Evolutionary conservation across 345 rosid genomes (phyloP).

Genomic region (Linum usitatissimum): DNA sequence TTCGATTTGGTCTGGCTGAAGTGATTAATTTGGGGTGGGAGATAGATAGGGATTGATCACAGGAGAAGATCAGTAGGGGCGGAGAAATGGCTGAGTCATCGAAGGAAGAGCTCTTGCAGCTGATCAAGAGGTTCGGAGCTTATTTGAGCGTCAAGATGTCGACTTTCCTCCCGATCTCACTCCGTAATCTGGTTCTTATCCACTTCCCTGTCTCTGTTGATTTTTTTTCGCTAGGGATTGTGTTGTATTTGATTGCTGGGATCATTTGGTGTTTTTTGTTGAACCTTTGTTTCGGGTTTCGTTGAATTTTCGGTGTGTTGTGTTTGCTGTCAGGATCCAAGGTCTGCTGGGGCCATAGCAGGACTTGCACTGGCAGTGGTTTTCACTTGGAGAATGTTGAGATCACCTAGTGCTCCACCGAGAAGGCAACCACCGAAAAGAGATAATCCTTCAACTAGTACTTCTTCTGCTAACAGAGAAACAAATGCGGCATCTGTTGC

Average conservation of each 20-base stretch:
- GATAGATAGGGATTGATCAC: not conserved
- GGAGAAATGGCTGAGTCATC: conserved; percentile 22
- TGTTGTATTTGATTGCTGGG: not conserved
- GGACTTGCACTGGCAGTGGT: conserved; percentile 90
- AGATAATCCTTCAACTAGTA: conserved; percentile 37
- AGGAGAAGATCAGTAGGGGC: not conserved
- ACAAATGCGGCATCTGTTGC: conserved; percentile 16
- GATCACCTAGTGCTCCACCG: conserved; percentile 53
- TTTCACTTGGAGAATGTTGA: conserved; percentile 67
- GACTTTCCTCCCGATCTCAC: conserved; percentile 46
- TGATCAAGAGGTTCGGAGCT: conserved; percentile 83
- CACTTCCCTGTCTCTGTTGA: not conserved
- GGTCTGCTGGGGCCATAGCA: conserved; percentile 87
- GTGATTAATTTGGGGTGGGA: not conserved
- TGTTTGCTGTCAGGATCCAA: conserved; percentile 49
- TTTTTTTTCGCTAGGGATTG: not conserved
- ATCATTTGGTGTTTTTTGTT: too few species aligned
- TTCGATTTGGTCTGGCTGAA: not conserved
- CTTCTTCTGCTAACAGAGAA: conserved; percentile 34
- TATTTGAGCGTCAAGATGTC: conserved; percentile 64
- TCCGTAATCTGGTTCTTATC: conserved; percentile 54
- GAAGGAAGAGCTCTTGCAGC: conserved; percentile 68
- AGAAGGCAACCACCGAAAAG: conserved; percentile 66
- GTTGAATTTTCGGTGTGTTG: conserved; percentile 9
- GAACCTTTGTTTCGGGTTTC: not conserved